Percentiles rank a stretch among this genome's conserved stretches.
These are phyloP conservation scores for Nakaseomyces delphensis DNA, from an alignment of 1,139 yeast species.

Conservation along the genomic window DNA sequence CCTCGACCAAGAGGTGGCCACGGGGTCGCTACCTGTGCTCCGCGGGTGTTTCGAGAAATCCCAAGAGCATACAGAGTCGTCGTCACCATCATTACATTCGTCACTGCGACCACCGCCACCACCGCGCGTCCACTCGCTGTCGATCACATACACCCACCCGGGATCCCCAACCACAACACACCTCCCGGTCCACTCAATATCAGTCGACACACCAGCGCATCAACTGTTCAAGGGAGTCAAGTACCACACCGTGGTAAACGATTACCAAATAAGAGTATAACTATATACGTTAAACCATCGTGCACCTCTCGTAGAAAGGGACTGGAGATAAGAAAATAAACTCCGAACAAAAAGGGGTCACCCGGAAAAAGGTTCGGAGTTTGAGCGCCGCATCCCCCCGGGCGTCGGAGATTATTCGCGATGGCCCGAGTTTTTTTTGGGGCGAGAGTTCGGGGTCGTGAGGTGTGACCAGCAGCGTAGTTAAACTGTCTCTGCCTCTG, in stretches of 20 bases:
- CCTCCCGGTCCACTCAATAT: slow-evolving; percentile 56
- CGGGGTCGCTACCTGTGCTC: slow-evolving; percentile 64
- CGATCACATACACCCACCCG: slow-evolving; percentile 48
- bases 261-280: slow-evolving; percentile 40
- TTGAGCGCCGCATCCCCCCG: background rate
- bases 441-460: no score
- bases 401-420: slow-evolving; percentile 3
- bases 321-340: background rate
- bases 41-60: slow-evolving; percentile 43
- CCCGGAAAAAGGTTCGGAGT: background rate
- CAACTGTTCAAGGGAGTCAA: slow-evolving; percentile 92
- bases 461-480: no score
- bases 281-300: background rate
- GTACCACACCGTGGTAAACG: slow-evolving; percentile 60
- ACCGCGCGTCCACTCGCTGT: slow-evolving; percentile 31
- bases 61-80: background rate
- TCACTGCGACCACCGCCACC: background rate
- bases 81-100: background rate
- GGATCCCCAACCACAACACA: slow-evolving; percentile 51
- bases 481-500: no score
- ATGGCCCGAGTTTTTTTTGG: slow-evolving; percentile 1
- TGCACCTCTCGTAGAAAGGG: background rate
- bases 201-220: slow-evolving; percentile 38
- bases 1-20: slow-evolving; percentile 47
- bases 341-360: background rate